Conservation (phyloP, 139 green algal genomes). For the Coelastrella sp. region DNA sequence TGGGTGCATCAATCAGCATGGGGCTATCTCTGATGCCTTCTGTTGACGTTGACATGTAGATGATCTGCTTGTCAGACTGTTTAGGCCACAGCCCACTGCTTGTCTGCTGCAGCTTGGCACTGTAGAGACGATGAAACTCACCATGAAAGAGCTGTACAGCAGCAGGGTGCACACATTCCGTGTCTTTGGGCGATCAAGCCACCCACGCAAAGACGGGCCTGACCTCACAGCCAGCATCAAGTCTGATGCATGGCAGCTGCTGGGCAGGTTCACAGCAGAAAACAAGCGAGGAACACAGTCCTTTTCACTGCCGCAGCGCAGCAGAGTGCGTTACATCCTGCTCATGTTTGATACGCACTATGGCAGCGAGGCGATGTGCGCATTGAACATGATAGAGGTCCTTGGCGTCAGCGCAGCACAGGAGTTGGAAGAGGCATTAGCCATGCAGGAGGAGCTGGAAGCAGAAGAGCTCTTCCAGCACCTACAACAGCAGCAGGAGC, state of each 20-base stretch:
- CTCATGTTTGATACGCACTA: conserved; percentile 82
- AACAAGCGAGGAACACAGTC: conserved; percentile 83
- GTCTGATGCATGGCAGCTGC: conserved; percentile 70
- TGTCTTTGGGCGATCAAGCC: conserved; percentile 63
- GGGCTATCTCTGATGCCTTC: too few relatives aligned
- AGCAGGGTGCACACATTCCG: conserved; percentile 73
- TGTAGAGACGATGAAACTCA: conserved; percentile 69
- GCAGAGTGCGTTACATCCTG: conserved; percentile 78
- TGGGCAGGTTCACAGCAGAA: conserved; percentile 80
- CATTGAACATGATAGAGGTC: conserved; percentile 86
- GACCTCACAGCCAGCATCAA: conserved; percentile 64
- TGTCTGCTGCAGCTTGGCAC: conserved; percentile 56
- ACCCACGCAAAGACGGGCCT: conserved; percentile 60
- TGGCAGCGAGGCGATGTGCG: conserved; percentile 84
- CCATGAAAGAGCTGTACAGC: conserved; percentile 90
- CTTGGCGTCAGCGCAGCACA: conserved; percentile 83
- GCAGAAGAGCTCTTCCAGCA: conserved; percentile 34
- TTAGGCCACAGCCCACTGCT: background rate
- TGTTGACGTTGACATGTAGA: too few relatives aligned
- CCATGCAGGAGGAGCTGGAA: conserved; percentile 44
- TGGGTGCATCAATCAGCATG: too few relatives aligned
- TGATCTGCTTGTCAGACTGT: too few relatives aligned
- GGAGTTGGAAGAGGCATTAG: conserved; percentile 84
- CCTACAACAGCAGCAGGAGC: conserved; percentile 32
- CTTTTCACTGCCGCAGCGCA: conserved; percentile 63